phyloP scores from a whole-genome alignment of 768 basidiomycete genomes.

The Pholiota microspora region DNA sequence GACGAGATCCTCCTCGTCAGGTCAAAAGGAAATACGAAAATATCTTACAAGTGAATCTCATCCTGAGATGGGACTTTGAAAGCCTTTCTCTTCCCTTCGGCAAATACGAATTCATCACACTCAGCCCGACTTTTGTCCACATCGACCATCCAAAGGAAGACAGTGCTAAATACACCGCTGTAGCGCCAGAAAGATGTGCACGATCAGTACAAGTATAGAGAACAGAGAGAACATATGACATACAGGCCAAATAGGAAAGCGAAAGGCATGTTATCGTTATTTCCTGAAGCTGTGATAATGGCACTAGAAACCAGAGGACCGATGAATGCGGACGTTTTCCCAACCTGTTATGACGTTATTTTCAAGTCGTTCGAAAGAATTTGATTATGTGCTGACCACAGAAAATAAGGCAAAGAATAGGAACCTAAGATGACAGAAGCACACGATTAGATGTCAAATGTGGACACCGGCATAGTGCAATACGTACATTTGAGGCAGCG shows the following conservation, averaged over 20 bases:
- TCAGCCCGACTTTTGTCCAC: constrained; percentile 62
- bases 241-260: constrained; percentile 70
- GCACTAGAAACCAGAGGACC: constrained; percentile 75
- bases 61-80: constrained; percentile 15
- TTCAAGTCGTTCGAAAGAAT: not conserved
- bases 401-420: constrained; percentile 76
- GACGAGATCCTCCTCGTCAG: too few relatives aligned
- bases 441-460: not conserved
- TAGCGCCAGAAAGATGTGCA: not conserved
- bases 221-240: constrained; percentile 21
- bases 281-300: constrained; percentile 63
- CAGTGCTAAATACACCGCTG: constrained; percentile 51
- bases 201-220: not conserved
- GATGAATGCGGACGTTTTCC: constrained; percentile 76
- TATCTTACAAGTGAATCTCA: not conserved
- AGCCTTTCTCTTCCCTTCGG: constrained; percentile 38
- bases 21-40: not conserved
- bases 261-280: constrained; percentile 77
- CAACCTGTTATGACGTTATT: constrained; percentile 38
- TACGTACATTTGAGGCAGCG: constrained; percentile 63
- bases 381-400: constrained; percentile 39
- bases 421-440: constrained; percentile 40
- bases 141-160: constrained; percentile 64
- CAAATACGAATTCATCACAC: constrained; percentile 58
- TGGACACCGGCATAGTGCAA: not conserved